Conservation (phyloP, 306 rosid species). For the Leucaena leucocephala region DNA sequence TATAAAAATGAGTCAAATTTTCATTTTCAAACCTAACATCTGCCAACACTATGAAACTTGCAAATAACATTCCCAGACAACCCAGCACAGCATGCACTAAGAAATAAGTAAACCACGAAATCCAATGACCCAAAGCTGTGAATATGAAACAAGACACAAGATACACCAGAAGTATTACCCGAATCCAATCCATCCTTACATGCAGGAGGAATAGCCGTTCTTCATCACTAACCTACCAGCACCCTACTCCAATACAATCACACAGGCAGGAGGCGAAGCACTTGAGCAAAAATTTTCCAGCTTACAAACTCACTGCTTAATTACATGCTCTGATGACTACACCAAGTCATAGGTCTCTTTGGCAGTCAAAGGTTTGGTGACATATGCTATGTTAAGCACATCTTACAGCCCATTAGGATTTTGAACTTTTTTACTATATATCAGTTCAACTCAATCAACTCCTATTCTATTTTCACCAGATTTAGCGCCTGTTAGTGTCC, state of each 20-base stretch:
- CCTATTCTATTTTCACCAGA: background rate
- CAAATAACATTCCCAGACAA: constrained; percentile 7
- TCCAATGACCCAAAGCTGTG: background rate
- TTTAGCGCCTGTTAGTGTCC: background rate
- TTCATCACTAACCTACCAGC: background rate
- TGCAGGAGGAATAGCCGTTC: background rate
- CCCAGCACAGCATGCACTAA: background rate
- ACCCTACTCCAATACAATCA: background rate
- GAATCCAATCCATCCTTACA: background rate
- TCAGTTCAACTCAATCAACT: background rate
- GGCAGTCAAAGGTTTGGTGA: background rate
- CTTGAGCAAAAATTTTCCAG: background rate
- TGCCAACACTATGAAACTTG: background rate
- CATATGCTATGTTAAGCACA: background rate
- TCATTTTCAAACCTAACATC: background rate
- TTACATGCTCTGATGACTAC: background rate
- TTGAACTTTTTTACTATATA: background rate
- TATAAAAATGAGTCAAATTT: background rate
- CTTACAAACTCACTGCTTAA: background rate
- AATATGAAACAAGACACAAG: background rate
- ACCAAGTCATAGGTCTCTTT: background rate
- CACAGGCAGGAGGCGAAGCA: background rate
- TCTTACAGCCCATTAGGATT: background rate
- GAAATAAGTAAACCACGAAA: background rate
- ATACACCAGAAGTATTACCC: background rate